Percentiles rank a stretch among this genome's conserved stretches.
phyloP scores from a whole-genome alignment of 108 stramenopile species.

The Stephanodiscus minutulus region DNA sequence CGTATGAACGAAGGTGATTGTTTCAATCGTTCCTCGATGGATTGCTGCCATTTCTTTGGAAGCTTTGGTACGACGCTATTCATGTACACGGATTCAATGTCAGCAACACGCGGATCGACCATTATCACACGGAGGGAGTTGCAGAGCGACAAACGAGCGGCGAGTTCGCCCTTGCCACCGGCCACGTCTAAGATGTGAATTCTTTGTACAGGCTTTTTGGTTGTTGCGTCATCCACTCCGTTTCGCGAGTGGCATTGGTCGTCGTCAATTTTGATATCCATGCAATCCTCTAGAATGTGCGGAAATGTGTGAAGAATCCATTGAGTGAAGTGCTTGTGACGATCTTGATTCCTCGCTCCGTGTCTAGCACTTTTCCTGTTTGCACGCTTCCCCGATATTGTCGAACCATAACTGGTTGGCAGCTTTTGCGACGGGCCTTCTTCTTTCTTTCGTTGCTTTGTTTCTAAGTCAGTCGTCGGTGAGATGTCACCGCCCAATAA shows the following conservation, averaged over 20 bases:
- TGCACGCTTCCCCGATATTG: slow-evolving; percentile 1
- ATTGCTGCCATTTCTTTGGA: slow-evolving; percentile 83
- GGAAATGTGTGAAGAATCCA: slow-evolving; percentile 76
- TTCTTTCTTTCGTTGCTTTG: slow-evolving; percentile 36
- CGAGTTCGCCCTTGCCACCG: slow-evolving; percentile 87
- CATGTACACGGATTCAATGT: slow-evolving; percentile 62
- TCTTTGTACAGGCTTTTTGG: slow-evolving; percentile 1
- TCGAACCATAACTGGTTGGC: neutral
- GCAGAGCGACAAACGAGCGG: slow-evolving; percentile 77
- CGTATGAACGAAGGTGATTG: slow-evolving; percentile 51
- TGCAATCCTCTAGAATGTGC: slow-evolving; percentile 33
- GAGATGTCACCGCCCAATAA: neutral
- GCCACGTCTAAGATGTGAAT: slow-evolving; percentile 66
- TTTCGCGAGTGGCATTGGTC: neutral
- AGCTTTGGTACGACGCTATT: slow-evolving; percentile 74
- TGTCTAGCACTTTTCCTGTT: slow-evolving; percentile 59
- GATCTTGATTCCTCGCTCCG: slow-evolving; percentile 83
- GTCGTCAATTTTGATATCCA: neutral
- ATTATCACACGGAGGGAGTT: slow-evolving; percentile 66
- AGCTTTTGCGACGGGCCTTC: slow-evolving; percentile 26
- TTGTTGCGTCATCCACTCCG: slow-evolving; percentile 4
- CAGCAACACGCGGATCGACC: slow-evolving; percentile 81
- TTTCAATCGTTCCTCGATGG: slow-evolving; percentile 43
- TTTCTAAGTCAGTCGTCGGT: slow-evolving; percentile 7
- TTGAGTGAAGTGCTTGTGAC: slow-evolving; percentile 75